Evolutionary conservation across 176 grass and related monocot genomes (phyloP).

Genomic region (Carex myosuroides): DNA sequence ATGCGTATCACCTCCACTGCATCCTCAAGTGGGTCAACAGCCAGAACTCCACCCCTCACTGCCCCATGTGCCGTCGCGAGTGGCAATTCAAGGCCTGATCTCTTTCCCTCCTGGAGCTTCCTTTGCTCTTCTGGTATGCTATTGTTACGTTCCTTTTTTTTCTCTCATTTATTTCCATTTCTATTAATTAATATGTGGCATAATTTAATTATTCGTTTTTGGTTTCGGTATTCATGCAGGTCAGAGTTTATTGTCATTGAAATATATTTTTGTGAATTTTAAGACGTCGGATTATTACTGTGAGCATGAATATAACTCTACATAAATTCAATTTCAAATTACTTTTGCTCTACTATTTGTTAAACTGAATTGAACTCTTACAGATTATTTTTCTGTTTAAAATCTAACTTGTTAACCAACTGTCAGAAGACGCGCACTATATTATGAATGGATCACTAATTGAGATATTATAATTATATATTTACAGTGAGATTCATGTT

Average conservation of each 20-base stretch:
- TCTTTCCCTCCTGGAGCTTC: background rate
- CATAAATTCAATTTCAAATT: no score
- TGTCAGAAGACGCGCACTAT: no score
- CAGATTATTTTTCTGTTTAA: no score
- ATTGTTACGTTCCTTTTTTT: background rate
- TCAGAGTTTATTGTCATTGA: background rate
- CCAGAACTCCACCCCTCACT: constrained; percentile 68
- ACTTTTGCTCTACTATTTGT: no score
- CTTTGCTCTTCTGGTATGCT: background rate
- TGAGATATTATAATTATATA: no score
- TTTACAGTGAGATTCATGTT: no score
- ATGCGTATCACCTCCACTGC: constrained; percentile 75
- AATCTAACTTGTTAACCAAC: no score
- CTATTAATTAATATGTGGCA: background rate
- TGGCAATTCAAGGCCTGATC: constrained; percentile 89
- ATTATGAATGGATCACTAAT: no score
- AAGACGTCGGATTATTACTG: no score
- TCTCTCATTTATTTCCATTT: background rate
- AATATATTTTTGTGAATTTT: no score
- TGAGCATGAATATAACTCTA: no score
- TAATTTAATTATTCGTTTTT: background rate
- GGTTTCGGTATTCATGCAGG: background rate
- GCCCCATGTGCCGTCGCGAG: constrained; percentile 82
- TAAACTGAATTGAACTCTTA: no score
- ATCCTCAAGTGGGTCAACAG: constrained; percentile 92